Conservation (phyloP, 1,139 yeast genomes). For the Pichia sp. region DNA sequence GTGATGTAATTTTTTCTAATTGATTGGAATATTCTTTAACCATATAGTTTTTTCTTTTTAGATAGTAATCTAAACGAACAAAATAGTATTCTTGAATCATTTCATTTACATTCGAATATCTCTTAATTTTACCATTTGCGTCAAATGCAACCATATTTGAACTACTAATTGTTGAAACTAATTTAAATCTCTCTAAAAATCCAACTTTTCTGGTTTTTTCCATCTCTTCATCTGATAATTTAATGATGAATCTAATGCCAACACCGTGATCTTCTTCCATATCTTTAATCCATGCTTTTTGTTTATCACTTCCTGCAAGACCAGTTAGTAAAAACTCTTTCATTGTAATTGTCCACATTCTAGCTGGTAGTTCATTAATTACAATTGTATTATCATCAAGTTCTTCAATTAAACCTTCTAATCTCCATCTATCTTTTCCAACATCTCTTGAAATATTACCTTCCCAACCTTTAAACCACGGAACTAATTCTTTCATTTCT, state of each 20-base stretch:
- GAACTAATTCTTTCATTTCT: constrained; percentile 66
- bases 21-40: constrained; percentile 66
- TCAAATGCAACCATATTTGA: constrained; percentile 96
- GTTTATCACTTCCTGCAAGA: constrained; percentile 64
- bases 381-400: constrained; percentile 74
- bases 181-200: constrained; percentile 74
- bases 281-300: constrained; percentile 84
- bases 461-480: constrained; percentile 97
- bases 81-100: constrained; percentile 79
- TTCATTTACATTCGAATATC: constrained; percentile 67
- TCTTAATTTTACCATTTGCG: constrained; percentile 82
- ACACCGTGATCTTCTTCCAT: constrained; percentile 90
- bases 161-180: constrained; percentile 60
- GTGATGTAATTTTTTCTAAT: constrained; percentile 66
- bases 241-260: constrained; percentile 72
- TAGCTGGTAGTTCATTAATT: constrained; percentile 88
- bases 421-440: constrained; percentile 61
- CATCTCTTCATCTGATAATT: constrained; percentile 76
- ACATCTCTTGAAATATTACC: constrained; percentile 62
- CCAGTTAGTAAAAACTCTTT: constrained; percentile 79
- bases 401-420: constrained; percentile 77
- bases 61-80: constrained; percentile 84
- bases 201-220: constrained; percentile 67
- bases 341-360: constrained; percentile 86
- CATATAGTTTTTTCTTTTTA: constrained; percentile 79